Base-by-base conservation (phyloP, 371 early-diverging fungal species). In the Mucor irregularis region DNA sequence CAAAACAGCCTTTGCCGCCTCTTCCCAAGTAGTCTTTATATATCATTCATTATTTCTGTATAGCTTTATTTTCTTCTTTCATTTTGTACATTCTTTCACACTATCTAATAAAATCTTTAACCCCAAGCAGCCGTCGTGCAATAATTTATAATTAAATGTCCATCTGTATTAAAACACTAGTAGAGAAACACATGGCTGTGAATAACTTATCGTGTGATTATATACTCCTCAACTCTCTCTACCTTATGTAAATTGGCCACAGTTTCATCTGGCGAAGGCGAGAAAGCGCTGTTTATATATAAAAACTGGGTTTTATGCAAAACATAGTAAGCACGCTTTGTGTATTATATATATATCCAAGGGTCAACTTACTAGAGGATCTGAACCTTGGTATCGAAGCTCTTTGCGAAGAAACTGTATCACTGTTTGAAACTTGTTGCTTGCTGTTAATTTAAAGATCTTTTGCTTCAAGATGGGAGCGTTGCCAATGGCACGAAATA, bases 241-340 rank as follows among this genome's bases (percentile, higher is more conserved):
- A 93, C 92, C 81, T 90, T 89, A 68, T 80, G 83, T 39, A 96
- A 64, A 64, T 90, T 94, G 14, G 81, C 75, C 8, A 96, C 84
- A 21, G 83, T 79, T 67, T 95, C 96, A 64, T 96, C 96, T 4
- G 96, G 95, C 29, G 95, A 84, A n/a, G 96, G 96, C 3, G 94
- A 85, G 71, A 96, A 96, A 11, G 94, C 89, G 61, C 90, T 90
- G 66, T 94, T 95, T 24, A 96, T 86, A 64, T 96, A 96, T 9
- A 95, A 73, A 66, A 93, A 94, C 91, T 92, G 24, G 35, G 10
- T 34, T 34, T 34, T 34, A 58, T 8, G 0, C 14, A 33, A 42
- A n/a, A 30, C n/a, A 11, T 28, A 52, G 22, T 26, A 53, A 45
- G 26, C 22, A 40, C 13, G 26, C 29, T 33, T 26, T 31, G 14